Conservation (phyloP, 441 rosid species). For the Populus hybrid region DNA sequence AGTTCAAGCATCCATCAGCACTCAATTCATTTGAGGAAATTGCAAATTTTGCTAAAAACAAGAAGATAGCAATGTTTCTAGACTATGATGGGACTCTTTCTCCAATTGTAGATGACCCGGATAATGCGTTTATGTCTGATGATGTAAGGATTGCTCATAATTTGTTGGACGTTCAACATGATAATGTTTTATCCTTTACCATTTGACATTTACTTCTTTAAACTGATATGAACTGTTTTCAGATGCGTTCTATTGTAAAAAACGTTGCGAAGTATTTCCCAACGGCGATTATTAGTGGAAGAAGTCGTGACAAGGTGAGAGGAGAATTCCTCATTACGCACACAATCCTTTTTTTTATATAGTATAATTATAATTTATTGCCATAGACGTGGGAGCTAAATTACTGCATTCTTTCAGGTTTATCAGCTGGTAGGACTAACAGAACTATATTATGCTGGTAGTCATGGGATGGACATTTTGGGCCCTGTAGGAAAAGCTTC, state of each 20-base stretch:
- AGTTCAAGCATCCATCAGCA: conserved; percentile 92
- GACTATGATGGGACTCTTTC: conserved; percentile 97
- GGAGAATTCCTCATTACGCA: neutral
- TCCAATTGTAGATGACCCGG: conserved; percentile 93
- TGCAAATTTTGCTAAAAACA: conserved; percentile 51
- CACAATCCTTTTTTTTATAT: neutral
- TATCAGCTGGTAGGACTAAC: conserved; percentile 84
- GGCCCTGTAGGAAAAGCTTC: conserved; percentile 41
- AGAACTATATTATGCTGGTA: conserved; percentile 94
- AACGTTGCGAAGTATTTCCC: conserved; percentile 72
- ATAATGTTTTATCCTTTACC: neutral
- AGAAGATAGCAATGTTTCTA: conserved; percentile 75
- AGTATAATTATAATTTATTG: neutral
- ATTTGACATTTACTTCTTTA: neutral
- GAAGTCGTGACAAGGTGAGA: conserved; percentile 85
- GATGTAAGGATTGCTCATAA: conserved; percentile 40
- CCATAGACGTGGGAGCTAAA: neutral
- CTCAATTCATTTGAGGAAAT: conserved; percentile 63
- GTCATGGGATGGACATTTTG: conserved; percentile 99
- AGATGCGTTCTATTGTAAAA: conserved; percentile 94
- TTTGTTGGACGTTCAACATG: neutral
- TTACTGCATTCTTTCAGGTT: conserved; percentile 45
- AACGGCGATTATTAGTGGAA: conserved; percentile 92
- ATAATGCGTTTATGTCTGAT: conserved; percentile 77
- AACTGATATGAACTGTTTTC: conserved; percentile 11